Conservation (phyloP, 2,329 filamentous ascomycete species). For the Aspergillus ibericus region DNA sequence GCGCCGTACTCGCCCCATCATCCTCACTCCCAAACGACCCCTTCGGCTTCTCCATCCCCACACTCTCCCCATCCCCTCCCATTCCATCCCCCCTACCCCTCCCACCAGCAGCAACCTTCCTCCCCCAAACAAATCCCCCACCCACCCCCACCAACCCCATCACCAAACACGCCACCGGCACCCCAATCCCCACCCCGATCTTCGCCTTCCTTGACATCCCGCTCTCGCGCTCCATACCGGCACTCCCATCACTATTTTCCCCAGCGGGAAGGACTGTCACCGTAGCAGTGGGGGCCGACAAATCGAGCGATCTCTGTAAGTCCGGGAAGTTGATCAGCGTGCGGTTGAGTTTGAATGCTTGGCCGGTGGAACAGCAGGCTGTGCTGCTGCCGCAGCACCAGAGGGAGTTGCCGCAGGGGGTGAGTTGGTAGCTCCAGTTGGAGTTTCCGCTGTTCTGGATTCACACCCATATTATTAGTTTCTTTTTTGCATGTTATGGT, state of each 20-base stretch:
- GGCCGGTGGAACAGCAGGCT: background rate
- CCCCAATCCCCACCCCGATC: background rate
- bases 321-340: background rate
- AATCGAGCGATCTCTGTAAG: no score
- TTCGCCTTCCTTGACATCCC: background rate
- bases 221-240: background rate
- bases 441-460: background rate
- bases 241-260: background rate
- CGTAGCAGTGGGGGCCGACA: no score
- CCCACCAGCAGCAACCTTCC: background rate
- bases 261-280: no score
- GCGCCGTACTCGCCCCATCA: background rate
- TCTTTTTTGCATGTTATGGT: no score
- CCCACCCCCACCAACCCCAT: background rate
- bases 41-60: background rate
- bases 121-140: background rate
- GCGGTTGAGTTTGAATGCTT: background rate
- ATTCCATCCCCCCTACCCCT: background rate
- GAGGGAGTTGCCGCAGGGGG: background rate
- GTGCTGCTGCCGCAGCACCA: background rate
- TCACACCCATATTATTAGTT: no score
- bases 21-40: background rate
- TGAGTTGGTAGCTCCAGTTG: background rate
- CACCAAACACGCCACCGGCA: background rate
- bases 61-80: no score